Percentiles rank a stretch among this genome's conserved stretches.
Evolutionary conservation across 805 yeast genomes (phyloP).

Genomic region (Cyberlindnera mycetangii): DNA sequence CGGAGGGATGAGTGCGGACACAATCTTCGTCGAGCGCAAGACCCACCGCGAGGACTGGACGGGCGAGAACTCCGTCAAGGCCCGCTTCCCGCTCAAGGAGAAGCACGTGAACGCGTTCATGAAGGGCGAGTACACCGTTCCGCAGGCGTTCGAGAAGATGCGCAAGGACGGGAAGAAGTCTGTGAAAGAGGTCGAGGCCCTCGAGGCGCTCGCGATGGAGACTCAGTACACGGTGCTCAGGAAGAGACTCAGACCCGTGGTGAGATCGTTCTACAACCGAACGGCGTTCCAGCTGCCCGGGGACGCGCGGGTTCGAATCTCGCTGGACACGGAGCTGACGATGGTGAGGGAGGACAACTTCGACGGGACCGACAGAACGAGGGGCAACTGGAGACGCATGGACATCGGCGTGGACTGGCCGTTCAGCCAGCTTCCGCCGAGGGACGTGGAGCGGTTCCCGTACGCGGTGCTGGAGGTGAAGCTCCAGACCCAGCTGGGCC

Average conservation of each 20-base stretch:
- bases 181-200: slow-evolving; percentile 79
- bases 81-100: slow-evolving; percentile 90
- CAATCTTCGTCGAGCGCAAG: slow-evolving; percentile 92
- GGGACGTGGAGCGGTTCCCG: slow-evolving; percentile 90
- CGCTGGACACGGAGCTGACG: slow-evolving; percentile 94
- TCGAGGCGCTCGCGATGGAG: slow-evolving; percentile 90
- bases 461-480: slow-evolving; percentile 97
- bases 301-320: slow-evolving; percentile 97
- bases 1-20: slow-evolving; percentile 94
- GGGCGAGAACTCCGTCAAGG: slow-evolving; percentile 98
- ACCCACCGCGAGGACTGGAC: slow-evolving; percentile 99
- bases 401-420: slow-evolving; percentile 99
- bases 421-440: slow-evolving; percentile 76
- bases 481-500: slow-evolving; percentile 96
- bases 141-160: slow-evolving; percentile 88
- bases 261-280: slow-evolving; percentile 94
- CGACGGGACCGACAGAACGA: slow-evolving; percentile 87
- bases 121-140: slow-evolving; percentile 80
- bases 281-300: slow-evolving; percentile 99
- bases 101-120: slow-evolving; percentile 83
- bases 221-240: slow-evolving; percentile 87
- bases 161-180: slow-evolving; percentile 91
- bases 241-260: slow-evolving; percentile 85
- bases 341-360: slow-evolving; percentile 98
- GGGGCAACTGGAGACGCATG: slow-evolving; percentile 96